Evolutionary conservation across 2,329 filamentous ascomycete genomes (phyloP).

Genomic region (Shiraia bambusicola): DNA sequence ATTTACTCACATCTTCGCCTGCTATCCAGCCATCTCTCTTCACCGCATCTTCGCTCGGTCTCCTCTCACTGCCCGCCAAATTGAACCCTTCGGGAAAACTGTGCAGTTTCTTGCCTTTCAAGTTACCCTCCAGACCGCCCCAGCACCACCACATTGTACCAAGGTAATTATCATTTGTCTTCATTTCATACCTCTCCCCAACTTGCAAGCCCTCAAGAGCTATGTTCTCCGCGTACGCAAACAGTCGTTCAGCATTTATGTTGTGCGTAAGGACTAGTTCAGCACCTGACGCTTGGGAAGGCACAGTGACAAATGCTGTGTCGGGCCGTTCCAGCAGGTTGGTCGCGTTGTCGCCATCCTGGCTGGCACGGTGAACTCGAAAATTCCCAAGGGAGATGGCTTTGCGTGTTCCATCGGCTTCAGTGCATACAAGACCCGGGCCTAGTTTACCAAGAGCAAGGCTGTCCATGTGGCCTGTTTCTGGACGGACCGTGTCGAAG

Average conservation of each 20-base stretch:
- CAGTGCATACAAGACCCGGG: not conserved
- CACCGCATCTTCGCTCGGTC: not conserved
- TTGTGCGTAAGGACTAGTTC: conserved; percentile 2
- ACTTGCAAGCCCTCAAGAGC: not conserved
- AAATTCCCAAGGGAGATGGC: conserved; percentile 4
- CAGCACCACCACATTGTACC: conserved; percentile 12
- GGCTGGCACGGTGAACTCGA: conserved; percentile 3
- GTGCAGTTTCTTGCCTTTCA: conserved; percentile 5
- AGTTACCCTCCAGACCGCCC: conserved; percentile 5
- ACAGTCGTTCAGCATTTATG: not conserved
- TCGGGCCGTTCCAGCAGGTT: conserved; percentile 5
- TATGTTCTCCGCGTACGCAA: too few species aligned
- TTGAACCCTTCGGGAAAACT: not conserved
- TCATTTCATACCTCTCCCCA: conserved; percentile 2
- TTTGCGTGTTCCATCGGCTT: not conserved
- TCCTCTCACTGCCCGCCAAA: not conserved
- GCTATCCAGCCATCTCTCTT: conserved; percentile 4
- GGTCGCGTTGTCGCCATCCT: not conserved
- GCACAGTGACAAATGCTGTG: conserved; percentile 4
- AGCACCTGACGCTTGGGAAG: not conserved
- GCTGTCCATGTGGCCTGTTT: conserved; percentile 1
- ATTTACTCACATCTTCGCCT: conserved; percentile 1
- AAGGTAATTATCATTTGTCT: conserved; percentile 3
- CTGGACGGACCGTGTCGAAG: not conserved
- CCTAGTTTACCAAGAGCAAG: conserved; percentile 3